Base-by-base conservation (phyloP, 2,329 filamentous ascomycete species). In the Xylariaceae sp. region DNA sequence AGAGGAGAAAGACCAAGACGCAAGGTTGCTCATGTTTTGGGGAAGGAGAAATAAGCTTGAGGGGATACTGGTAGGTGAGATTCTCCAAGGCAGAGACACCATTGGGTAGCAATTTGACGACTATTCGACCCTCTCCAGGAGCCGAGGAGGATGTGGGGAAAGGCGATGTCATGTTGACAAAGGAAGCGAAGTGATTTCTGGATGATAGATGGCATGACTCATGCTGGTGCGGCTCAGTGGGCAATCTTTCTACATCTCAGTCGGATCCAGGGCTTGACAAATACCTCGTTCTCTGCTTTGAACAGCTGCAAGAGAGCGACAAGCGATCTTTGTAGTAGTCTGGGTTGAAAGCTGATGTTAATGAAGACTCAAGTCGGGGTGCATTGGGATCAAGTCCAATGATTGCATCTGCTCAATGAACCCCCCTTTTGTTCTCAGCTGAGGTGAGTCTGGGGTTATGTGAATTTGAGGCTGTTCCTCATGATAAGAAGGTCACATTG, bases 51-150 rank as follows among this genome's bases (percentile, higher is more conserved):
- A 99, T 89, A 51, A 99, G 81, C 71, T 99, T 99, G 43, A 99
- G 79, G 1, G 94, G 94, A 65, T 97, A 99, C 69, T 96, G 90
- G 68, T 95, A 97, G 34, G 86, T 86, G 59, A 96, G 82, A 31
- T 79, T 82, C 55, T 86, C 83, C 31, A 96, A 79, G 42, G 85
- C 84, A 13, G 89, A 89, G 44, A 81, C 81, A 22, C 81, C 79
- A 31, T 86, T 85, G 34, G 92, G 89, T 10, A 92, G 78, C 6
- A 89, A 74, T 17, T 82, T 82, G 51, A 90, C 83, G 48, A 90
- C 78, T 60, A 97, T 88, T 58, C 78, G 80, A 55, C 94, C 94
- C 66, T 89, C 79, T 51, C 94, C 94, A 18, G 92, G 83, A 48
- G 79, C 77, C 19, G 89, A 88, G 38, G 86, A 80, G 28, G 89